These are phyloP conservation scores for Annulohypoxylon stygium DNA, from an alignment of 495 filamentous ascomycete species.

Conservation along the genomic window DNA sequence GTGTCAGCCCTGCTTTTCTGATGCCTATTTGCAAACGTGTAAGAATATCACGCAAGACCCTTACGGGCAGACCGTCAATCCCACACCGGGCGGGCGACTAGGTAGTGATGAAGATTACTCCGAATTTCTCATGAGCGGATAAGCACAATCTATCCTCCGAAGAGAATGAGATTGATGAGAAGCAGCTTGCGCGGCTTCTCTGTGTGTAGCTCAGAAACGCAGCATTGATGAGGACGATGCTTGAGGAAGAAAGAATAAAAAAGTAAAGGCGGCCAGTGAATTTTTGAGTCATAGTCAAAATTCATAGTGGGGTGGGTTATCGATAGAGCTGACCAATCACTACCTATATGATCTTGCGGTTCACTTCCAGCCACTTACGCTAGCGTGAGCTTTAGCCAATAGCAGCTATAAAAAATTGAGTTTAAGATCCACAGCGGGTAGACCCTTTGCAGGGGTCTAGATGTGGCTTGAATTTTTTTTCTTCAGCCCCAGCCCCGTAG, in stretches of 20 bases:
- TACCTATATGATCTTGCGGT: too few relatives aligned
- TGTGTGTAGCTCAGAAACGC: constrained; percentile 99
- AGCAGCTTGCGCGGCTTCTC: constrained; percentile 63
- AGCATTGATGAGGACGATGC: constrained; percentile 96
- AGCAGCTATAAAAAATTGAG: background rate
- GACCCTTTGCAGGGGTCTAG: background rate
- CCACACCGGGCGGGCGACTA: constrained; percentile 53
- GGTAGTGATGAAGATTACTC: constrained; percentile 90
- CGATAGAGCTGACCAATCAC: constrained; percentile 41
- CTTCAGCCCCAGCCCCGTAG: constrained; percentile 1
- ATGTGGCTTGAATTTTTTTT: constrained; percentile 29
- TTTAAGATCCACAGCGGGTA: constrained; percentile 2
- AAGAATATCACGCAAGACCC: constrained; percentile 84
- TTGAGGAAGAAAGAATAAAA: constrained; percentile 62
- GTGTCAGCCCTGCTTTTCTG: constrained; percentile 89
- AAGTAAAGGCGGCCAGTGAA: constrained; percentile 23
- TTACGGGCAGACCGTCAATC: constrained; percentile 79
- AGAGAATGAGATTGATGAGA: constrained; percentile 50
- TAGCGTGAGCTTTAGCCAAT: background rate
- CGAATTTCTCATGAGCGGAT: constrained; percentile 99
- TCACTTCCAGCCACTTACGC: background rate
- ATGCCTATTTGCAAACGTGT: constrained; percentile 95
- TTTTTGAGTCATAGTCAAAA: constrained; percentile 50
- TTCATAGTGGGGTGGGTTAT: constrained; percentile 36
- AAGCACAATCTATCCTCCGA: constrained; percentile 50